Evolutionary conservation across 2,329 filamentous ascomycete genomes (phyloP).

Genomic region (Sporothrix globosa): DNA sequence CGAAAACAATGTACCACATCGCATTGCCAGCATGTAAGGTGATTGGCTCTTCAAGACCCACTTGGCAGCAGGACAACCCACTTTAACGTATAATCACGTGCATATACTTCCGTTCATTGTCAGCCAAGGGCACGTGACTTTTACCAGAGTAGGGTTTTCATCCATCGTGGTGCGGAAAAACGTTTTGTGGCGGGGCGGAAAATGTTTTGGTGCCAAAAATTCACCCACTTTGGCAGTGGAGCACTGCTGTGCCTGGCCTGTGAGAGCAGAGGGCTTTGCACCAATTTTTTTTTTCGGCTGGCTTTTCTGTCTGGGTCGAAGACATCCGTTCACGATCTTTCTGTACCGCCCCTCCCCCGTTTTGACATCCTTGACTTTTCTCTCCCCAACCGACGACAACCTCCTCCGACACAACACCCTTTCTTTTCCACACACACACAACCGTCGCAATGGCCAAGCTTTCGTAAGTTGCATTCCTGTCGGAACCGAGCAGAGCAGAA

Average conservation of each 20-base stretch:
- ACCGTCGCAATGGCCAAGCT: slow-evolving; percentile 60
- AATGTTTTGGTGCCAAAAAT: slow-evolving; percentile 26
- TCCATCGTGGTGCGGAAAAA: slow-evolving; percentile 28
- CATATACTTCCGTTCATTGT: background rate
- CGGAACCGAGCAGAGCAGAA: background rate
- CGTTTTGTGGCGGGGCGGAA: slow-evolving; percentile 28
- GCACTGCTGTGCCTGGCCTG: background rate
- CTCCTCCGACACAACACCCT: slow-evolving; percentile 8
- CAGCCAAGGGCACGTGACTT: background rate
- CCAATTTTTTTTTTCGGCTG: slow-evolving; percentile 23
- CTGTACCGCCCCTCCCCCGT: background rate
- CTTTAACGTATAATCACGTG: background rate
- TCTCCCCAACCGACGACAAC: slow-evolving; percentile 20
- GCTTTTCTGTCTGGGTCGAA: slow-evolving; percentile 5
- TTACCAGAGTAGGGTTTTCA: slow-evolving; percentile 13
- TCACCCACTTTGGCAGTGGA: background rate
- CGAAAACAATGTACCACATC: background rate
- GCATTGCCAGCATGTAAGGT: slow-evolving; percentile 9
- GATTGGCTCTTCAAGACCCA: background rate
- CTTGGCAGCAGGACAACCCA: background rate
- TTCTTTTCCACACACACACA: slow-evolving; percentile 26
- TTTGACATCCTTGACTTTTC: background rate
- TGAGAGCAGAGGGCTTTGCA: slow-evolving; percentile 5
- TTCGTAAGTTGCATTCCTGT: slow-evolving; percentile 55
- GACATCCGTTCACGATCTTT: slow-evolving; percentile 24